phyloP scores from a whole-genome alignment of 352 stramenopile genomes.

The Elongisporangium senticosum region DNA sequence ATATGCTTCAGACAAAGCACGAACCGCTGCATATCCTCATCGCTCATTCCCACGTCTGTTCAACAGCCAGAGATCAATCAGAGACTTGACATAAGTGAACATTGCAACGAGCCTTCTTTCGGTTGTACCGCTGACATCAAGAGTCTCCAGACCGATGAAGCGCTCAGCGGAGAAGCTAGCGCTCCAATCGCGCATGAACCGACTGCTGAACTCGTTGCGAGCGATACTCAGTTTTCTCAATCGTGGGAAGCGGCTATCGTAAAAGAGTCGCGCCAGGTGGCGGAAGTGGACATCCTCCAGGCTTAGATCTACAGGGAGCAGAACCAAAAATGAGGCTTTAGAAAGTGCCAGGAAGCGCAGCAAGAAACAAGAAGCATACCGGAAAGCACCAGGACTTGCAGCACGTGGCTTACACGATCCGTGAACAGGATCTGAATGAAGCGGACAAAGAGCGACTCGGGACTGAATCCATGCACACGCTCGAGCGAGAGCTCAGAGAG shows the following conservation, averaged over 20 bases:
- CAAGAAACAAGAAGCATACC: slow-evolving; percentile 9
- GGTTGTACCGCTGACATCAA: slow-evolving; percentile 42
- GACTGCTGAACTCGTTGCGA: slow-evolving; percentile 43
- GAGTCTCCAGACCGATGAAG: slow-evolving; percentile 20
- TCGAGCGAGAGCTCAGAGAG: slow-evolving; percentile 24
- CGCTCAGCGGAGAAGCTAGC: slow-evolving; percentile 40
- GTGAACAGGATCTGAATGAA: slow-evolving; percentile 55
- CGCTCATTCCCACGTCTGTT: slow-evolving; percentile 36
- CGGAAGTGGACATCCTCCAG: slow-evolving; percentile 42
- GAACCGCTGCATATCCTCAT: slow-evolving; percentile 54
- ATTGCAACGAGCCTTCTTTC: not conserved
- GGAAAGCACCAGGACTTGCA: slow-evolving; percentile 26
- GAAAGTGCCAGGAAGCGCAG: not conserved
- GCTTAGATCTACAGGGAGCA: slow-evolving; percentile 18
- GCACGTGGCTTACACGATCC: slow-evolving; percentile 28
- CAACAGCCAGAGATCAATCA: not conserved
- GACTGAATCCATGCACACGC: slow-evolving; percentile 20
- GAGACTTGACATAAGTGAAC: not conserved
- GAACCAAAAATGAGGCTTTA: not conserved
- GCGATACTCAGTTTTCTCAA: slow-evolving; percentile 28
- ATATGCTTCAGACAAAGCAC: slow-evolving; percentile 30
- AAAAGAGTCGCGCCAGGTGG: slow-evolving; percentile 36
- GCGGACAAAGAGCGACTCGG: slow-evolving; percentile 27
- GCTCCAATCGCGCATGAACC: slow-evolving; percentile 56
- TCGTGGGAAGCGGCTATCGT: slow-evolving; percentile 35